Percentiles rank a stretch among this genome's conserved stretches.
These are phyloP conservation scores for Suillus alpinus DNA, from an alignment of 768 basidiomycete species.

Conservation along the genomic window DNA sequence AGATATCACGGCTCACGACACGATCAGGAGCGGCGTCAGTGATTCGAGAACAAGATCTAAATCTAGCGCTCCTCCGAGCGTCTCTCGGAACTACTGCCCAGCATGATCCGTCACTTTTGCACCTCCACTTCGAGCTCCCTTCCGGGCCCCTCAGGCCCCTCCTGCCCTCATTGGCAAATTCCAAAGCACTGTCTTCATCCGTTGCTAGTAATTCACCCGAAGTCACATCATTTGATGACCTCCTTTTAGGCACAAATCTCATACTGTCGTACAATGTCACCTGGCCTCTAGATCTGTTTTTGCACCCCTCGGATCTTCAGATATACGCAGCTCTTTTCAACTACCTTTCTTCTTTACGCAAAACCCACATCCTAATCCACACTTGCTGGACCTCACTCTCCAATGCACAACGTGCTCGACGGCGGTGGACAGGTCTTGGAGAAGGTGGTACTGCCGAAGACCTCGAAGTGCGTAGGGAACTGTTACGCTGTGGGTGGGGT, in stretches of 20 bases:
- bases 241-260: conserved; percentile 78
- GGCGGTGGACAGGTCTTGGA: conserved; percentile 82
- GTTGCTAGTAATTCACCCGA: conserved; percentile 35
- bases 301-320: conserved; percentile 70
- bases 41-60: conserved; percentile 89
- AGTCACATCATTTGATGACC: conserved; percentile 60
- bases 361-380: conserved; percentile 78
- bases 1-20: conserved; percentile 69
- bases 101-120: conserved; percentile 73
- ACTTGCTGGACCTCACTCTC: conserved; percentile 84
- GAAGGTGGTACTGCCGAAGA: conserved; percentile 84
- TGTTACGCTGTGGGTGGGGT: conserved; percentile 83
- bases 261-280: conserved; percentile 66
- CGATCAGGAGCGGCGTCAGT: conserved; percentile 65
- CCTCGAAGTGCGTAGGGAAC: conserved; percentile 54
- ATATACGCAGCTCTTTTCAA: conserved; percentile 77
- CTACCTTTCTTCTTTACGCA: conserved; percentile 80
- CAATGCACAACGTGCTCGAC: conserved; percentile 78
- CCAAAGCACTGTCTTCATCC: conserved; percentile 39
- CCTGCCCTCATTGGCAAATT: conserved; percentile 62
- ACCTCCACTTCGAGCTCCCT: conserved; percentile 73
- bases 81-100: conserved; percentile 88
- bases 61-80: conserved; percentile 81
- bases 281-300: conserved; percentile 90
- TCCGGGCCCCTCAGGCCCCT: conserved; percentile 80